Evolutionary conservation across 352 stramenopile species (phyloP).

Genomic region (Phytopythium ostracodes): DNA sequence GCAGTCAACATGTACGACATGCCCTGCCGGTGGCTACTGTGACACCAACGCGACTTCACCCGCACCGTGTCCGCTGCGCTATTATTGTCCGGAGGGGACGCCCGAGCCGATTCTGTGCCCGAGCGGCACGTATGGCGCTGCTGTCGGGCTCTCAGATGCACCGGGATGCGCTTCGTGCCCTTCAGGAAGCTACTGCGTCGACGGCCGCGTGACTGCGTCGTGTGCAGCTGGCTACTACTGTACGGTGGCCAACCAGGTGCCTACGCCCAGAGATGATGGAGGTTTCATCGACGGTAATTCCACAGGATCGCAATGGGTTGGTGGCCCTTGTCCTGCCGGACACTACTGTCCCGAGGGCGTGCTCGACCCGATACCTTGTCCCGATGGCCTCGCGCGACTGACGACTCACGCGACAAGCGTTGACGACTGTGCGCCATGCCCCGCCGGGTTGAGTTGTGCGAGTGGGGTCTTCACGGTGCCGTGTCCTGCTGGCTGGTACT

Average conservation of each 20-base stretch:
- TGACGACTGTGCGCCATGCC: constrained; percentile 72
- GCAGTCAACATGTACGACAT: constrained; percentile 37
- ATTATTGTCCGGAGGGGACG: constrained; percentile 63
- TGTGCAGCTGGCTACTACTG: constrained; percentile 87
- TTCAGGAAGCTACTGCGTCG: constrained; percentile 73
- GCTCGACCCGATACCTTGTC: constrained; percentile 64
- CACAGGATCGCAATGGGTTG: constrained; percentile 16
- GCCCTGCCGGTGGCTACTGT: constrained; percentile 65
- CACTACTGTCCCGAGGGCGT: constrained; percentile 76
- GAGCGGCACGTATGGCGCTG: constrained; percentile 71
- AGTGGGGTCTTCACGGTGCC: constrained; percentile 54
- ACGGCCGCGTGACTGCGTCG: constrained; percentile 60
- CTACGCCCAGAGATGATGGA: constrained; percentile 33
- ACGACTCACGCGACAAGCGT: constrained; percentile 42
- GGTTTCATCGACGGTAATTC: not conserved
- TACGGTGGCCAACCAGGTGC: constrained; percentile 53
- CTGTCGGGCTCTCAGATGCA: constrained; percentile 33
- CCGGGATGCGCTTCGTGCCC: constrained; percentile 63
- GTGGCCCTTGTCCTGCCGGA: constrained; percentile 65
- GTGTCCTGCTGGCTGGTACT: constrained; percentile 68
- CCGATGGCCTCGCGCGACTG: constrained; percentile 47
- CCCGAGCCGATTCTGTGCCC: constrained; percentile 58
- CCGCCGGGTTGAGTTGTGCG: constrained; percentile 84
- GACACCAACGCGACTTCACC: constrained; percentile 54
- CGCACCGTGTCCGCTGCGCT: constrained; percentile 48